Evolutionary conservation across 345 rosid species (phyloP).

Genomic region (Cardamine resedifolia): DNA sequence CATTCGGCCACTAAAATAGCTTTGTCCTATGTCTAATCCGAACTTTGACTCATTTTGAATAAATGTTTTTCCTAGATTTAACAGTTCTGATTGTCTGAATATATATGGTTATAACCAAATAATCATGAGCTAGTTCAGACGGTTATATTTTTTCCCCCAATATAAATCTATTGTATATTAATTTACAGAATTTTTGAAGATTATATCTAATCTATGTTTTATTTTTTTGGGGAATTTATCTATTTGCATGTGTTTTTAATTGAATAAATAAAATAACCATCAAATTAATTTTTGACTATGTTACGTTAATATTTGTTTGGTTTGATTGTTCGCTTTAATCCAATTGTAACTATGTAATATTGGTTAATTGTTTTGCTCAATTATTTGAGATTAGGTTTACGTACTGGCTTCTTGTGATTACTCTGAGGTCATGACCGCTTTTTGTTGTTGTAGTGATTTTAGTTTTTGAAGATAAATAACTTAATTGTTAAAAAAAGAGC

Average conservation of each 20-base stretch:
- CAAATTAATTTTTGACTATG: not conserved
- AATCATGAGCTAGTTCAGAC: not conserved
- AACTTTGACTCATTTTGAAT: not conserved
- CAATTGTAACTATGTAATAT: not conserved
- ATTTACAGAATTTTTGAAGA: not conserved
- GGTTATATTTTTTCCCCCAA: not conserved
- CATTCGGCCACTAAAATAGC: not conserved
- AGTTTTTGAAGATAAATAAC: not conserved
- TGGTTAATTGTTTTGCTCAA: not conserved
- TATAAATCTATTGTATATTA: not conserved
- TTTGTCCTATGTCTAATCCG: not conserved
- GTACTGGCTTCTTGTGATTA: slow-evolving; percentile 4
- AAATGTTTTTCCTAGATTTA: not conserved
- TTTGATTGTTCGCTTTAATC: not conserved
- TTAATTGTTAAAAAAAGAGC: not conserved
- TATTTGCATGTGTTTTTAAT: not conserved
- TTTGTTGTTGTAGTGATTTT: not conserved
- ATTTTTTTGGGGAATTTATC: not conserved
- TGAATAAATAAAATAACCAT: not conserved
- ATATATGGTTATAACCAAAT: not conserved
- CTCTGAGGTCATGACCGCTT: slow-evolving; percentile 2
- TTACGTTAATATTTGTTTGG: not conserved
- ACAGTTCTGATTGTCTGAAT: not conserved
- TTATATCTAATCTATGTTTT: not conserved
- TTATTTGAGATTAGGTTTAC: slow-evolving; percentile 2